Evolutionary conservation across 1,284 basidiomycete genomes (phyloP).

Genomic region (Tilletia setariae): DNA sequence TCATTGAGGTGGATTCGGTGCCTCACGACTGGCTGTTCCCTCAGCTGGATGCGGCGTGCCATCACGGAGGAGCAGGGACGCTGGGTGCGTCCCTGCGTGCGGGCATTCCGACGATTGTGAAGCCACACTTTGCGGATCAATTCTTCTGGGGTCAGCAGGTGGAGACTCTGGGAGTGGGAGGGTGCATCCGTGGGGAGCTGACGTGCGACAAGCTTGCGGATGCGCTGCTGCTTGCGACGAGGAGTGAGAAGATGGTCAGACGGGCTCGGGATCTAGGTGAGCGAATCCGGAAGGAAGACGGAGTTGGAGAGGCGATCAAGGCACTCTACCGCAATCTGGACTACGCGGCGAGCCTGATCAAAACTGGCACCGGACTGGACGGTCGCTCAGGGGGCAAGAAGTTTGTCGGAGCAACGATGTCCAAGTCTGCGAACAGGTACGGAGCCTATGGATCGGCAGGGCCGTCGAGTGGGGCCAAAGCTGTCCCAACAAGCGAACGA

Average conservation of each 20-base stretch:
- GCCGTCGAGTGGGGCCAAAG: too few species aligned
- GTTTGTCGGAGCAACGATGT: too few species aligned
- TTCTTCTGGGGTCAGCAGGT: conserved; percentile 92
- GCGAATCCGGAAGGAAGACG: conserved; percentile 61
- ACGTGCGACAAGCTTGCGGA: conserved; percentile 72
- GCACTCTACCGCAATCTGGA: conserved; percentile 49
- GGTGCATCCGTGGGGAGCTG: conserved; percentile 72
- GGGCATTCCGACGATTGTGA: conserved; percentile 90
- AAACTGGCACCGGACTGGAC: conserved; percentile 20
- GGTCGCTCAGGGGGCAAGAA: conserved; percentile 6
- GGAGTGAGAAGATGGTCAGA: conserved; percentile 78
- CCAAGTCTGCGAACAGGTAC: too few species aligned
- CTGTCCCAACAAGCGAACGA: too few species aligned
- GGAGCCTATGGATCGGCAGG: too few species aligned
- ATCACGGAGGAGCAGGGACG: conserved; percentile 94
- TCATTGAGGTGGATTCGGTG: conserved; percentile 75
- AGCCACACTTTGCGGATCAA: conserved; percentile 95
- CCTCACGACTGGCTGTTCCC: conserved; percentile 97
- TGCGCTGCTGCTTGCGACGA: conserved; percentile 76
- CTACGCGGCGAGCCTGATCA: conserved; percentile 45
- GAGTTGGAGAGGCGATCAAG: conserved; percentile 43
- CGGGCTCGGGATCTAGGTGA: conserved; percentile 68
- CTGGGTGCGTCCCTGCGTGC: conserved; percentile 88
- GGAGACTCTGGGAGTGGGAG: conserved; percentile 84
- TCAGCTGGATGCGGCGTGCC: conserved; percentile 88